Evolutionary conservation across 2,329 filamentous ascomycete genomes (phyloP).

Genomic region (Colletotrichum godetiae): DNA sequence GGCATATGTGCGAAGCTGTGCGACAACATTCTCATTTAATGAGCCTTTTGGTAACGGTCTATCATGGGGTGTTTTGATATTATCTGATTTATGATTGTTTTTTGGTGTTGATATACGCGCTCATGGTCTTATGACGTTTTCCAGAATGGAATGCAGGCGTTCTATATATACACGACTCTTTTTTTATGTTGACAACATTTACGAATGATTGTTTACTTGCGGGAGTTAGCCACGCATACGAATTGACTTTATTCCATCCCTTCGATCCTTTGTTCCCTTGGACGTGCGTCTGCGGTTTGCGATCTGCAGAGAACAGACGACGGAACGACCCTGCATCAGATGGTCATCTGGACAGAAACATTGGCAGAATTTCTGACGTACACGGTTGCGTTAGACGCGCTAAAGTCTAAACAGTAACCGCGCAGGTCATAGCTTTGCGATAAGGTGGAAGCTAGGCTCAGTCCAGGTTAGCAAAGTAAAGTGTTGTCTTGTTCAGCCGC

Average conservation of each 20-base stretch:
- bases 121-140: neutral
- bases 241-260: constrained; percentile 1
- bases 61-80: neutral
- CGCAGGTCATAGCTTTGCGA: neutral
- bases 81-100: neutral
- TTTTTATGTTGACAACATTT: neutral
- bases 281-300: neutral
- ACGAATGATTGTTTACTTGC: neutral
- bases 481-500: neutral
- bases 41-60: neutral
- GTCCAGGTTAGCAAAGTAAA: neutral
- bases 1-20: constrained; percentile 3
- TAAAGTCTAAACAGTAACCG: neutral
- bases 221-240: neutral
- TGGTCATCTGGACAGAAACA: neutral
- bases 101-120: constrained; percentile 1
- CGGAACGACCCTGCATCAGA: neutral
- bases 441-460: neutral
- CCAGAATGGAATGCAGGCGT: constrained; percentile 11
- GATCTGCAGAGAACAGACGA: neutral
- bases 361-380: neutral
- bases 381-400: neutral
- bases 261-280: no score
- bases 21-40: neutral
- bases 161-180: neutral